Conservation (phyloP, 1,284 basidiomycete genomes). For the Pseudozyma sp. region DNA sequence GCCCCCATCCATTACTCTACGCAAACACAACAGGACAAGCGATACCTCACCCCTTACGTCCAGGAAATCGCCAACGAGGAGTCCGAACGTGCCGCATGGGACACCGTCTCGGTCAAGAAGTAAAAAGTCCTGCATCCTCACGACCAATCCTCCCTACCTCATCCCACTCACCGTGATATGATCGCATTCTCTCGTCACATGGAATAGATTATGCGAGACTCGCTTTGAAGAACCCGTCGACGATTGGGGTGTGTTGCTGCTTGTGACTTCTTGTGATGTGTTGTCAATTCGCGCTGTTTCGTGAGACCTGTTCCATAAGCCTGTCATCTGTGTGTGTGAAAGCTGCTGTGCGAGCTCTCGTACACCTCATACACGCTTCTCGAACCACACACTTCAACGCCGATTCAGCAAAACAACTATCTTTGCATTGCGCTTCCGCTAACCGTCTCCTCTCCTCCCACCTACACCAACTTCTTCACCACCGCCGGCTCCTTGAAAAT, state of each 20-base stretch:
- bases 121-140: constrained; percentile 8
- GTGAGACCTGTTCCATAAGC: no score
- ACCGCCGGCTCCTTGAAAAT: constrained; percentile 44
- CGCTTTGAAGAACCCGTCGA: no score
- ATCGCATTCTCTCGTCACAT: neutral
- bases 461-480: constrained; percentile 3
- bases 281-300: no score
- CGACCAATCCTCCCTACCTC: neutral
- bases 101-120: constrained; percentile 72
- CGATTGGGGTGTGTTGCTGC: no score
- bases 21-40: constrained; percentile 77
- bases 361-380: no score
- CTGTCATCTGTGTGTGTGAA: no score
- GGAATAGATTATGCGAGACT: no score
- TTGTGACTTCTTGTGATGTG: no score
- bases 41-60: constrained; percentile 88
- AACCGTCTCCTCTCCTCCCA: neutral
- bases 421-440: neutral
- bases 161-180: neutral
- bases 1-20: no score
- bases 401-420: neutral
- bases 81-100: constrained; percentile 84
- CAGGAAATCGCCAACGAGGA: constrained; percentile 81
- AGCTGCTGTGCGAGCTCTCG: no score
- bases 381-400: neutral